Conservation (phyloP, 2,329 filamentous ascomycete genomes). For the Phyllosticta paracitricarpa region DNA sequence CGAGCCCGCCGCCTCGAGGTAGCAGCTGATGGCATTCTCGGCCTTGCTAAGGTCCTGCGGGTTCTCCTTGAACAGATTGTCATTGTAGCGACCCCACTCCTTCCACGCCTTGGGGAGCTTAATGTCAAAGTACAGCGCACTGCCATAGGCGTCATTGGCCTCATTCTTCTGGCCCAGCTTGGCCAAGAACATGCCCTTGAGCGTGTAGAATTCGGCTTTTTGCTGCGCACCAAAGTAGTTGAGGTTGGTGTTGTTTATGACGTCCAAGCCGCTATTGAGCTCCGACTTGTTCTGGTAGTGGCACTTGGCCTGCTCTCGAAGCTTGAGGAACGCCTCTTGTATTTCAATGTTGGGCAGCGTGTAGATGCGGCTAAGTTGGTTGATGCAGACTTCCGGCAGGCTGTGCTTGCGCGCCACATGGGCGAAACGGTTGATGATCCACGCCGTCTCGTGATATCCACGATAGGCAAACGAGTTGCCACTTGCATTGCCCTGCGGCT, state of each 20-base stretch:
- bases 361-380: conserved; percentile 93
- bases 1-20: conserved; percentile 87
- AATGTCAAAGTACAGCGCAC: conserved; percentile 91
- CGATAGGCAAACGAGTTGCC: conserved; percentile 93
- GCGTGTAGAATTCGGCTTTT: conserved; percentile 97
- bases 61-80: conserved; percentile 89
- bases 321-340: conserved; percentile 94
- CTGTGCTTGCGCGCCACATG: conserved; percentile 96
- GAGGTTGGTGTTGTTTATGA: conserved; percentile 99
- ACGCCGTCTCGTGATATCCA: conserved; percentile 96
- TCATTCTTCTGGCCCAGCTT: conserved; percentile 86
- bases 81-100: conserved; percentile 98
- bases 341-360: conserved; percentile 99
- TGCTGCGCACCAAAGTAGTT: conserved; percentile 95
- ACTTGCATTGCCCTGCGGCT: conserved; percentile 67
- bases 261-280: conserved; percentile 83
- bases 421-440: conserved; percentile 99
- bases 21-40: conserved; percentile 87
- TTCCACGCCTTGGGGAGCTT: conserved; percentile 95
- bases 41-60: conserved; percentile 72
- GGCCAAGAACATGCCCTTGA: conserved; percentile 98
- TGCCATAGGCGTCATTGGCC: conserved; percentile 87
- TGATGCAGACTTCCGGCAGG: conserved; percentile 94
- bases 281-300: conserved; percentile 95
- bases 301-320: conserved; percentile 97